Base-by-base conservation (phyloP, 805 yeast genomes). In the Teunomyces atbi region DNA sequence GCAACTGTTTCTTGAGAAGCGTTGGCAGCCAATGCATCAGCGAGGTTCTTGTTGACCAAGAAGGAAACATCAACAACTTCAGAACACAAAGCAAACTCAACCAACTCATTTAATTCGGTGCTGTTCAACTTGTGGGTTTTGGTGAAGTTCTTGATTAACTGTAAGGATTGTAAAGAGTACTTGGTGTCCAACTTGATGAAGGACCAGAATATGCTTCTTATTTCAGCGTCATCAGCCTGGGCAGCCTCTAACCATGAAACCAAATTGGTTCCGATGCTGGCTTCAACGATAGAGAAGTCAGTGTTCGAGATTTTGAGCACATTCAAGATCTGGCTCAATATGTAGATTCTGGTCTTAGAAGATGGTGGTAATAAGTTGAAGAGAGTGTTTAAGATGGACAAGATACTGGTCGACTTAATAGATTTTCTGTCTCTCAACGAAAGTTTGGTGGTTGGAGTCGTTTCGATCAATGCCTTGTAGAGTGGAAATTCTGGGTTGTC, bases 351-450 rank as follows among this genome's bases (percentile, higher is more conserved):
- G 45, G 57, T 51, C 29, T 54, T 45, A 18, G 72, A 65, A 6
- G 64, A 47, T 44, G 56, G 62, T 35, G 74, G 71, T 45, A 72
- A 55, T 45, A 71, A 66, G 61, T 72, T 73, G 67, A 72, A 73
- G 36, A 69, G 59, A 21, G 67, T 68, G 57, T 65, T 71, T 46
- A 71, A 62, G 44, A 66, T 61, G 16, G 76, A 70, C 58, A 73
- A 62, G 30, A 72, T 59, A 36, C 73, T 69, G 44, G 74, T 62
- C 20, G 74, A 56, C 51, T 68, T 71, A 49, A 73, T 68, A 30
- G 73, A 60, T 54, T 64, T 70, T 61, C 76, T 68, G 60, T 73
- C 77, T 62, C 75, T 69, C 53, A 71, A 63, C 10, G 72, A 60
- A 13, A 71, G 72, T 47, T 64, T 66, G 46, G 62, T 61, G n/a